phyloP scores from a whole-genome alignment of 2,329 filamentous ascomycete genomes.

The Bipolaris cookei region DNA sequence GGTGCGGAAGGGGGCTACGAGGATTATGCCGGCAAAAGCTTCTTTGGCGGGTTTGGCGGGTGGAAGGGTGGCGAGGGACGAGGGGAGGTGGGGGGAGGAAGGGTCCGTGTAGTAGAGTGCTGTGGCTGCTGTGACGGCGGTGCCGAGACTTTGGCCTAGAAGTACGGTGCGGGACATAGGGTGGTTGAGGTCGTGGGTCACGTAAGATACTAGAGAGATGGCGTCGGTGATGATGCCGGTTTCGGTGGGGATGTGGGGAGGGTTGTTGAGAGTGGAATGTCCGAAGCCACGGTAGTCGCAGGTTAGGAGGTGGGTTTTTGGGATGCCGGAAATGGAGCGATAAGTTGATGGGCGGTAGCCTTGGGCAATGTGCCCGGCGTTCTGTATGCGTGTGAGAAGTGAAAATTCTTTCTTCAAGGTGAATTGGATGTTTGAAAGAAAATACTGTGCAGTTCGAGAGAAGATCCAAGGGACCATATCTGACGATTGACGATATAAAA shows the following conservation, averaged over 20 bases:
- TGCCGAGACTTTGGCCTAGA: slow-evolving; percentile 86
- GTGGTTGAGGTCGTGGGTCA: slow-evolving; percentile 68
- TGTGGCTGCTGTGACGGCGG: slow-evolving; percentile 78
- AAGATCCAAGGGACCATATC: background rate
- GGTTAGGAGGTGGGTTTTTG: slow-evolving; percentile 77
- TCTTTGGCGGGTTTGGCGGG: background rate
- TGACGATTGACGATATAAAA: background rate
- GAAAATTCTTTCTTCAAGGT: no score
- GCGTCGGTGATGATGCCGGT: slow-evolving; percentile 81
- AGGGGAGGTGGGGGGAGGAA: slow-evolving; percentile 25
- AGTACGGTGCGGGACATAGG: slow-evolving; percentile 76
- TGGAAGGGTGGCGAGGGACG: slow-evolving; percentile 34
- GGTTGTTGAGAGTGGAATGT: slow-evolving; percentile 70
- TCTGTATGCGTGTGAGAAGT: slow-evolving; percentile 55
- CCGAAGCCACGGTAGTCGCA: slow-evolving; percentile 93
- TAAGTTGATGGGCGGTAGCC: slow-evolving; percentile 77
- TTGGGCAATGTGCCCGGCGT: slow-evolving; percentile 85
- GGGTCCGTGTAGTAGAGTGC: slow-evolving; percentile 69
- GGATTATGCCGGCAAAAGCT: slow-evolving; percentile 75
- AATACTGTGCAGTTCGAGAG: no score
- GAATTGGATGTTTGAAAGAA: no score
- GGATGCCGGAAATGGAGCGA: slow-evolving; percentile 73
- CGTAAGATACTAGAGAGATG: slow-evolving; percentile 74
- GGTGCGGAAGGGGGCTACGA: slow-evolving; percentile 80
- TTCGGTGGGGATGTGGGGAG: slow-evolving; percentile 68